Evolutionary conservation across 139 green algal species (phyloP), one percentile per base, ranked within the genome.

Genomic region (Chlamydomonas applanata): DNA sequence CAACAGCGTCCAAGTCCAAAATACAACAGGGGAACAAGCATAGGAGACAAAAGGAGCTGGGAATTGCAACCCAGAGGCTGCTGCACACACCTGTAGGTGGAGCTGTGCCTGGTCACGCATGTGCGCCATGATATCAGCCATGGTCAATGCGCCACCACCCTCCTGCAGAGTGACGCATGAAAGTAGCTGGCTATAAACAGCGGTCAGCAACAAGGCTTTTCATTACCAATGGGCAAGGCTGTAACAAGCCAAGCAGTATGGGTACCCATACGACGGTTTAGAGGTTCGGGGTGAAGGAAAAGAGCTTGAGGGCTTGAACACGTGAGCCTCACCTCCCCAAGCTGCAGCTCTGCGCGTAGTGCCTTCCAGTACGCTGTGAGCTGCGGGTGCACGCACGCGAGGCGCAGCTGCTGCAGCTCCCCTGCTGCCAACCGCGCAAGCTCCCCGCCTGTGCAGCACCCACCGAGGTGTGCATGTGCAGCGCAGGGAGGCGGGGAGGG

Each of bases 301-400:
- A n/a, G n/a, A n/a, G n/a, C n/a, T n/a, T n/a, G n/a, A n/a, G n/a
- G n/a, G n/a, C n/a, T n/a, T n/a, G n/a, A n/a, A n/a, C n/a, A n/a
- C n/a, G n/a, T n/a, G 7, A 49, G 7, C 11, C 7, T 49, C 71
- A 69, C 72, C 64, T 73, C 71, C 29, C 49, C 32, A 33, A 87
- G 75, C 72, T 92, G 81, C 59, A 86, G 69, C 46, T 90, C 71
- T 20, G 32, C 34, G 3, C 40, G 68, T n/a, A 88, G 61, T 53
- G 78, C 52, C 40, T 49, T 60, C 83, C 83, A 85, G 65, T 85
- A 84, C 33, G 53, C 34, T 0, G 91, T 96, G 29, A 96, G 82
- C 82, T 95, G 87, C 14, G 88, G 85, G 79, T 96, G 91, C 22
- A 93, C 65, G 73, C 90, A 95, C 1, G 85, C 86, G 40, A 89